Evolutionary conservation across 176 grass and related monocot species (phyloP).

Genomic region (Avena sativa): DNA sequence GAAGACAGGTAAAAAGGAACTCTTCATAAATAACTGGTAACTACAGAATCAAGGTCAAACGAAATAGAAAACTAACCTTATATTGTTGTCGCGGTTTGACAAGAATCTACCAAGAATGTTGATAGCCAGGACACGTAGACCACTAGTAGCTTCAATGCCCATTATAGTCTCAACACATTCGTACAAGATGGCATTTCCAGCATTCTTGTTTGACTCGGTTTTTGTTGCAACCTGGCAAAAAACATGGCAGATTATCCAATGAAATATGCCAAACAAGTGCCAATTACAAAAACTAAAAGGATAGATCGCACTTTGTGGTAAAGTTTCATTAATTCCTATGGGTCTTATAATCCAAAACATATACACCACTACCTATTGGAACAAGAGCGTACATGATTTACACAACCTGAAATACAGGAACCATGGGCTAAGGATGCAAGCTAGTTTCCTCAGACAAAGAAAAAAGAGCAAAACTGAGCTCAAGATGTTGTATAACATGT

Average conservation of each 20-base stretch:
- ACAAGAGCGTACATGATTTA: background rate
- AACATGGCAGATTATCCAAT: background rate
- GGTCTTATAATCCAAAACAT: slow-evolving; percentile 20
- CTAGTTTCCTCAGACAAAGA: background rate
- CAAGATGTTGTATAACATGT: background rate
- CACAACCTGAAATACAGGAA: background rate
- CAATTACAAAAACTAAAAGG: background rate
- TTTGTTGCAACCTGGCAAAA: slow-evolving; percentile 86
- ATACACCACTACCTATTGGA: slow-evolving; percentile 25
- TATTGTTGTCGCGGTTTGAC: slow-evolving; percentile 98
- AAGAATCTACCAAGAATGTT: slow-evolving; percentile 99
- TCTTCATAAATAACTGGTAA: slow-evolving; percentile 7
- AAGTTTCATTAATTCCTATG: background rate
- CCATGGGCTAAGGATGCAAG: slow-evolving; percentile 12
- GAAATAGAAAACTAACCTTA: slow-evolving; percentile 60
- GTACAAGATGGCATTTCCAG: slow-evolving; percentile 95
- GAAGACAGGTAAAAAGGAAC: slow-evolving; percentile 1
- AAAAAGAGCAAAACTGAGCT: slow-evolving; percentile 20
- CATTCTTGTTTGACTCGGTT: slow-evolving; percentile 95
- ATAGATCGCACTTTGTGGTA: background rate
- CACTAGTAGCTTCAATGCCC: slow-evolving; percentile 93
- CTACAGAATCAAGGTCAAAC: slow-evolving; percentile 16
- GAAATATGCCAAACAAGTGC: background rate
- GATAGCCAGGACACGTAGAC: slow-evolving; percentile 89
- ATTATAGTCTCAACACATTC: slow-evolving; percentile 99